Base-by-base conservation (phyloP, 768 basidiomycete genomes). In the Russula foetens region DNA sequence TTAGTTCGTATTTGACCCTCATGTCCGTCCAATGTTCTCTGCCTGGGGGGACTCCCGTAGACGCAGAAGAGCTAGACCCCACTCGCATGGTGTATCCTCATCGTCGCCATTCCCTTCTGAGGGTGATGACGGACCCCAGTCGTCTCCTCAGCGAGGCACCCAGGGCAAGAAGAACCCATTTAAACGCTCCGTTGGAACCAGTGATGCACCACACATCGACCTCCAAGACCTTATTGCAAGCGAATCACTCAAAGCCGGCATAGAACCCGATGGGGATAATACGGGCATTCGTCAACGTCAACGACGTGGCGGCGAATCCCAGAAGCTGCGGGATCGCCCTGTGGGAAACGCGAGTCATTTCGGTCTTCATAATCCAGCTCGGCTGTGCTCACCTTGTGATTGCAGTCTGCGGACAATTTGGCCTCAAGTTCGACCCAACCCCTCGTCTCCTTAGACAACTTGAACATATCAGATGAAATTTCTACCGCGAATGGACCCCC, bases 1-100 rank as follows among this genome's bases (percentile, higher is more conserved):
- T 48, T 38, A 66, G 65, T 54, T 66, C 35, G 39, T 66, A 17
- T 66, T 61, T 9, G 65, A 66, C 26, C 63, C 63, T 23, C 63
- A 66, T 52, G 29, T 66, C 15, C 55, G 63, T 54, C 65, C 65
- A 6, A 61, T 7, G 31, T 2, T 53, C 35, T 21, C 49, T 14
- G 56, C 59, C 26, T 66, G 65, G 65, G 43, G 21, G 47, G 63
- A 33, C 26, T 53, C 59, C 17, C 59, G 53, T 44, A 49, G 23
- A 43, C 51, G 59, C 53, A 44, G 52, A 45, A 60, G 17, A 43
- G 57, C 58, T 33, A 46, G 46, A 54, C 48, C 55, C 28, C 56
- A 51, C n/a, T 17, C 19, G 28, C 58, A 35, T 38, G 52, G 17
- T 29, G 56, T 7, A 46, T 49, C 64, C 9, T 17, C 41, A n/a